phyloP scores from a whole-genome alignment of 23 red algal genomes.

The Gracilaria gracilis region DNA sequence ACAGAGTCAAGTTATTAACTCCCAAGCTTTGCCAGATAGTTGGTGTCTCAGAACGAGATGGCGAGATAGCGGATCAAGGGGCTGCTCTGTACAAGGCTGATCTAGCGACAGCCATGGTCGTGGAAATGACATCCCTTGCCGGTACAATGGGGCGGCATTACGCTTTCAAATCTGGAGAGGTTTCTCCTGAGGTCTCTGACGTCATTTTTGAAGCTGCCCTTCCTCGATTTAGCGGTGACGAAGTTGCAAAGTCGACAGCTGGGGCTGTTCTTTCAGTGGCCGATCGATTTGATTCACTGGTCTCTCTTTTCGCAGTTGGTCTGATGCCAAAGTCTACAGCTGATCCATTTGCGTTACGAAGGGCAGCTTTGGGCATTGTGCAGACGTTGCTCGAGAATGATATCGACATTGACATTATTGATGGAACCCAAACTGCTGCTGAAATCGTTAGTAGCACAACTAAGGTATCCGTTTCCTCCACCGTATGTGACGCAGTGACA shows the following conservation, averaged over 20 bases:
- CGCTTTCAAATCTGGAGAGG: slow-evolving; percentile 70
- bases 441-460: slow-evolving; percentile 7
- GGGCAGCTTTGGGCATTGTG: slow-evolving; percentile 89
- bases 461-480: slow-evolving; percentile 5
- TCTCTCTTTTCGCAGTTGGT: slow-evolving; percentile 90
- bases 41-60: slow-evolving; percentile 16
- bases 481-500: slow-evolving; percentile 29
- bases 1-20: slow-evolving; percentile 75
- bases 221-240: slow-evolving; percentile 84
- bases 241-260: slow-evolving; percentile 63
- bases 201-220: slow-evolving; percentile 89
- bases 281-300: slow-evolving; percentile 95
- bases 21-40: slow-evolving; percentile 29
- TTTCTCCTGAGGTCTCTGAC: slow-evolving; percentile 42
- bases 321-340: slow-evolving; percentile 84
- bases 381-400: slow-evolving; percentile 69
- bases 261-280: slow-evolving; percentile 74
- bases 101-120: slow-evolving; percentile 89
- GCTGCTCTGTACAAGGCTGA: slow-evolving; percentile 94
- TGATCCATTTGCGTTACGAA: slow-evolving; percentile 91
- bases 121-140: slow-evolving; percentile 96
- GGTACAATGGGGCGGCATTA: slow-evolving; percentile 98
- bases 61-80: slow-evolving; percentile 38
- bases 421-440: slow-evolving; percentile 21
- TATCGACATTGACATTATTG: slow-evolving; percentile 51